A percentile compares a stretch with the other conserved stretches of the same genome.
Conservation (phyloP, 257 asterid genomes). For the Voacanga thouarsii region DNA sequence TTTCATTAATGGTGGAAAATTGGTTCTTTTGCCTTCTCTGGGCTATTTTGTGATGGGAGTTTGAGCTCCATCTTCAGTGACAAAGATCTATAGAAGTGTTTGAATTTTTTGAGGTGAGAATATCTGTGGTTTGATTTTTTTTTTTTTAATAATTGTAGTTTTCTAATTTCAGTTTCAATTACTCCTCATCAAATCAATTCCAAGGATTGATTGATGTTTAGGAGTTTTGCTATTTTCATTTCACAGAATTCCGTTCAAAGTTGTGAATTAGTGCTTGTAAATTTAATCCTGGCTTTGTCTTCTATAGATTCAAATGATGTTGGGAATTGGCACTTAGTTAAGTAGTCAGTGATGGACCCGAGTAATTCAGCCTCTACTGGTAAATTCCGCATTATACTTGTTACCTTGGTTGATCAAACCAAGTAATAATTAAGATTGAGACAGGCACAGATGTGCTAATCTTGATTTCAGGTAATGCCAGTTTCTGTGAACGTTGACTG, state of each 20-base stretch:
- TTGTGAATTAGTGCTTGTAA: conserved; percentile 1
- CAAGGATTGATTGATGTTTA: not conserved
- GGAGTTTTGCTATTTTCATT: not conserved
- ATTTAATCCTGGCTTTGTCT: conserved; percentile 2
- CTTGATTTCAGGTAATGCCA: not conserved
- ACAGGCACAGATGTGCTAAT: not conserved
- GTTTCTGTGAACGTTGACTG: not conserved
- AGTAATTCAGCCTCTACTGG: conserved; percentile 67
- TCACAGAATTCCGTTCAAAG: not conserved
- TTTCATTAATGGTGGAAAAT: not conserved
- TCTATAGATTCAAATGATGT: conserved; percentile 18
- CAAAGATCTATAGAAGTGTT: conserved; percentile 1
- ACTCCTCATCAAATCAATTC: not conserved
- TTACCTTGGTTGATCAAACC: not conserved
- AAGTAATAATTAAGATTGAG: not conserved
- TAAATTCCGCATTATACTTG: conserved; percentile 18
- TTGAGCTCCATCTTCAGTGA: conserved; percentile 4
- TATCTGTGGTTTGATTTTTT: not conserved
- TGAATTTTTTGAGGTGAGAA: conserved; percentile 10
- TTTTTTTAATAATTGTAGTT: not conserved
- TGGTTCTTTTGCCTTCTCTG: not conserved
- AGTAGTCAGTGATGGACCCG: conserved; percentile 44
- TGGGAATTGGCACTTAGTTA: conserved; percentile 20
- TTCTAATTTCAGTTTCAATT: not conserved
- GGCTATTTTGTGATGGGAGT: not conserved